Evolutionary conservation across 192 early-diverging fungal genomes (phyloP), one percentile per base, ranked within the genome.

Genomic region (Entophlyctis luteolus): DNA sequence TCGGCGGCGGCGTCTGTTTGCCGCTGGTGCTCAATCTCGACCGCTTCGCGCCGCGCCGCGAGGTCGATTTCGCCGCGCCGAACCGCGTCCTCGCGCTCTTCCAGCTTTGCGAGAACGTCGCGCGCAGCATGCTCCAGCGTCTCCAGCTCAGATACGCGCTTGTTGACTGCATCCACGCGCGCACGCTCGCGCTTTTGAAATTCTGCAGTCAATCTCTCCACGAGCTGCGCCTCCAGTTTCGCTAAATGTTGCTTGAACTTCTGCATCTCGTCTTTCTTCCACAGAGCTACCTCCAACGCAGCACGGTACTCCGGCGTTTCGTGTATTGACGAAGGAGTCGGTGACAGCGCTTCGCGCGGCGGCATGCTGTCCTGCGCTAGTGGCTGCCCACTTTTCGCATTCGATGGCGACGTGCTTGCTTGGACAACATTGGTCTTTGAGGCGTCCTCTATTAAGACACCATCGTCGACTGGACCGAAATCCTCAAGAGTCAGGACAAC

Each of bases 401-500:
- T 56, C n/a, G 39, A 12, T 42, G 39, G 39, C 10, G 39, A 12
- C n/a, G 10, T 8, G 39, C 8, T 42, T 12, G 8, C 39, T 42
- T n/a, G 39, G 8, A n/a, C n/a, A 8, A 42, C 39, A 12, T n/a
- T 42, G n/a, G 39, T 42, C 8, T 12, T 12, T 12, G 39, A 12
- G n/a, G 57, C 37, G 22, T 68, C 37, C 1, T 35, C 67, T 12
- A 68, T n/a, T n/a, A 68, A 33, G 12, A 47, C 72, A 10, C 45
- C 29, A 49, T 81, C 73, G 8, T 77, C 68, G 3, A 84, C 70
- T 18, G 68, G 22, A 16, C 82, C 82, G 67, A 83, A 83, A 57
- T 84, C 82, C 68, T 84, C 82, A 4, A 84, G 46, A n/a, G 79
- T 66, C 35, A 84, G 45, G 36, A 83, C 63, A 0, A 80, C 59